These are phyloP conservation scores for Hanseniaspora clermontiae DNA, from an alignment of 805 yeast genomes.

Conservation along the genomic window DNA sequence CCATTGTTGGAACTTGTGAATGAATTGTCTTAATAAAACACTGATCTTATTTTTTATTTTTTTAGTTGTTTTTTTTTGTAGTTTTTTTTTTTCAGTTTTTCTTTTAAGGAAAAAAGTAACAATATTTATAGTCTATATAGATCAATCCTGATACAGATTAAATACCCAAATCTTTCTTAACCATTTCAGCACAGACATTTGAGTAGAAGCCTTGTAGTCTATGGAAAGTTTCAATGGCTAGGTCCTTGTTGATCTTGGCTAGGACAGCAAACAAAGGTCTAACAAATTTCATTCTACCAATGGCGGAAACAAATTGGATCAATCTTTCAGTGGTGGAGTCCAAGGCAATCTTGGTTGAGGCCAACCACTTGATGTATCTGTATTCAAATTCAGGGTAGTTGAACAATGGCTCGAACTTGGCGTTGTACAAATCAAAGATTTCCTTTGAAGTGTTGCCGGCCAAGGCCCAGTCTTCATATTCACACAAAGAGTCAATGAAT, in stretches of 20 bases:
- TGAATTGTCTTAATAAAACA: slow-evolving; percentile 24
- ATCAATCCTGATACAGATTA: slow-evolving; percentile 12
- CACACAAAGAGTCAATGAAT: slow-evolving; percentile 56
- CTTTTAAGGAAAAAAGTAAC: slow-evolving; percentile 4
- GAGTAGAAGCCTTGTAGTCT: slow-evolving; percentile 53
- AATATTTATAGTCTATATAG: slow-evolving; percentile 12
- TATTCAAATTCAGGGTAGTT: slow-evolving; percentile 70
- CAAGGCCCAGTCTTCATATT: slow-evolving; percentile 34
- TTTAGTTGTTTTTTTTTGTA: not conserved
- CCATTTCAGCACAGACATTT: slow-evolving; percentile 72
- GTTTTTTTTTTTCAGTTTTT: not conserved
- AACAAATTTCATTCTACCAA: slow-evolving; percentile 89
- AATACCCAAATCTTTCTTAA: slow-evolving; percentile 64
- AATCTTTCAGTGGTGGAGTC: slow-evolving; percentile 35
- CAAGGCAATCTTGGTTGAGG: slow-evolving; percentile 38
- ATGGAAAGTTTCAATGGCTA: slow-evolving; percentile 55
- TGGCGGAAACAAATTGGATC: slow-evolving; percentile 79
- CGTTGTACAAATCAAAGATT: slow-evolving; percentile 30
- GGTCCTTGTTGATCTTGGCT: slow-evolving; percentile 46
- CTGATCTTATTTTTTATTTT: not conserved
- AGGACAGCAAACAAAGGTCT: slow-evolving; percentile 70
- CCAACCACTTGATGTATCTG: slow-evolving; percentile 61
- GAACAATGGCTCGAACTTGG: slow-evolving; percentile 35
- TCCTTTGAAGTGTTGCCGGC: slow-evolving; percentile 27
- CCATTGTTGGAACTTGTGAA: slow-evolving; percentile 75